Percentiles rank a stretch among this genome's conserved stretches.
These are phyloP conservation scores for Citrus sinensis DNA, from an alignment of 345 rosid species.

Conservation along the genomic window DVS_A1.0 CM039162.1:18951001-18951500, in stretches of 20 bases:
- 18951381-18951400: conserved; percentile 37
- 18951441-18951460: conserved; percentile 78
- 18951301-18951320: conserved; percentile 84
- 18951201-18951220: neutral
- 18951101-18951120: neutral
- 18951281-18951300: conserved; percentile 75
- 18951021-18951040: neutral
- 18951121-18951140: neutral
- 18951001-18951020: neutral
- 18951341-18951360: conserved; percentile 89
- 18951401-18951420: conserved; percentile 48
- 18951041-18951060: neutral
- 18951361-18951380: conserved; percentile 36
- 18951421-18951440: conserved; percentile 72
- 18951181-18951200: neutral
- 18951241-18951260: conserved; percentile 3
- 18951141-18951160: neutral
- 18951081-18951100: neutral
- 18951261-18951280: conserved; percentile 73
- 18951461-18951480: conserved; percentile 76
- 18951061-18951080: neutral
- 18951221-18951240: neutral
- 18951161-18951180: neutral
- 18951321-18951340: conserved; percentile 92
- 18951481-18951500: conserved; percentile 96